Evolutionary conservation across 352 stramenopile species (phyloP).

Genomic region (Globisporangium spinosum): DNA sequence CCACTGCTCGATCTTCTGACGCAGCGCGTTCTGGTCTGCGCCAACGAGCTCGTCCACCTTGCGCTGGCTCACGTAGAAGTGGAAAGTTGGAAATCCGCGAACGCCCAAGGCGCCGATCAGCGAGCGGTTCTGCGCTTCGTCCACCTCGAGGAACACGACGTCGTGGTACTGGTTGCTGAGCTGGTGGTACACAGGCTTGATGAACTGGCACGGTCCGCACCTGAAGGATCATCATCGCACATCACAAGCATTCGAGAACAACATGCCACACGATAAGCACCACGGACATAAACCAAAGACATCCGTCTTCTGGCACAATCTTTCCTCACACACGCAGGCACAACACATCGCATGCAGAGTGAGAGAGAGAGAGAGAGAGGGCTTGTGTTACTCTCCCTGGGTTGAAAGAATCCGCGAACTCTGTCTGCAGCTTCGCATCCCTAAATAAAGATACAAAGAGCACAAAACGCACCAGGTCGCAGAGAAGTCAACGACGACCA

Average conservation of each 20-base stretch:
- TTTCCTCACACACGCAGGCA: neutral
- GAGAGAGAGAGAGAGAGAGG: too few species aligned
- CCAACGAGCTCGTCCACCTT: constrained; percentile 89
- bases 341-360: neutral
- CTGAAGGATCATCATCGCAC: constrained; percentile 21
- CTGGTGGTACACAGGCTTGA: constrained; percentile 83
- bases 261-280: neutral
- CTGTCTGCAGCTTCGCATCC: constrained; percentile 1
- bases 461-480: constrained; percentile 60
- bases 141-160: constrained; percentile 86
- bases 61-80: constrained; percentile 87
- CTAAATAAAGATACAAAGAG: neutral
- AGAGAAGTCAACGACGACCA: constrained; percentile 89
- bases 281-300: neutral
- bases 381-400: neutral
- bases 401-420: neutral
- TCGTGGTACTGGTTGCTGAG: constrained; percentile 79
- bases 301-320: neutral
- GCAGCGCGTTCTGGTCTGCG: constrained; percentile 77
- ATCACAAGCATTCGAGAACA: neutral
- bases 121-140: constrained; percentile 83
- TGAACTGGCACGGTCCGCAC: constrained; percentile 82
- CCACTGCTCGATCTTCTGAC: constrained; percentile 87
- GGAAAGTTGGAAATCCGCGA: constrained; percentile 88
- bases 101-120: constrained; percentile 77